Conservation (phyloP, 2,329 filamentous ascomycete genomes). For the Trichoderma oligosporum region DNA sequence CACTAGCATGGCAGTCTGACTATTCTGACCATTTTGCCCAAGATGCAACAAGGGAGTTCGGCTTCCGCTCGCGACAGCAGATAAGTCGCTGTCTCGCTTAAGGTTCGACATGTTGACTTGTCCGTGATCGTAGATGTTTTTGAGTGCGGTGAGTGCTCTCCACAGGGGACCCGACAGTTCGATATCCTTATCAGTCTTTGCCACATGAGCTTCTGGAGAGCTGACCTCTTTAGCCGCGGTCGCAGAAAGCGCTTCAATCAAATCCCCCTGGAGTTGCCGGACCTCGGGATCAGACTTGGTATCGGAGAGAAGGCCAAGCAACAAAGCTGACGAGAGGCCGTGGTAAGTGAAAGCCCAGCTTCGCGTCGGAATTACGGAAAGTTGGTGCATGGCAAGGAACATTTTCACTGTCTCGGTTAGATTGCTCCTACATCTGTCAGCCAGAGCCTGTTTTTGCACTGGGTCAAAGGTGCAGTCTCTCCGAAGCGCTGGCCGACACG, state of each 20-base stretch:
- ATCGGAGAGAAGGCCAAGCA: conserved; percentile 60
- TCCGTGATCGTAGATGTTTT: conserved; percentile 65
- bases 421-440: conserved; percentile 58
- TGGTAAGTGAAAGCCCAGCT: conserved; percentile 68
- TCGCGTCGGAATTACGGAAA: conserved; percentile 62
- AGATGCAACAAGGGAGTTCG: conserved; percentile 40
- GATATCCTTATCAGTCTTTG: conserved; percentile 56
- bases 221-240: conserved; percentile 60
- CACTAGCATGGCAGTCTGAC: conserved; percentile 24
- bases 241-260: conserved; percentile 60
- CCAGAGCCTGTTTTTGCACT: conserved; percentile 52
- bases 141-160: conserved; percentile 57
- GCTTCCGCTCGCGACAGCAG: conserved; percentile 44
- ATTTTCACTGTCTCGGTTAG: conserved; percentile 63
- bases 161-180: conserved; percentile 60
- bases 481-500: conserved; percentile 59
- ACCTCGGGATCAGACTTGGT: conserved; percentile 62
- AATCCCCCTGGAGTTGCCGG: conserved; percentile 58
- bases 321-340: conserved; percentile 60
- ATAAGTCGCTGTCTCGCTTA: conserved; percentile 48
- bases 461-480: conserved; percentile 50
- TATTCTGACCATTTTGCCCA: conserved; percentile 22
- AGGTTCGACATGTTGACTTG: conserved; percentile 50
- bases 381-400: conserved; percentile 66
- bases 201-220: conserved; percentile 51